Evolutionary conservation across 805 yeast genomes (phyloP), one percentile per base, ranked within the genome.

Genomic region (Yarrowia sp.): DNA sequence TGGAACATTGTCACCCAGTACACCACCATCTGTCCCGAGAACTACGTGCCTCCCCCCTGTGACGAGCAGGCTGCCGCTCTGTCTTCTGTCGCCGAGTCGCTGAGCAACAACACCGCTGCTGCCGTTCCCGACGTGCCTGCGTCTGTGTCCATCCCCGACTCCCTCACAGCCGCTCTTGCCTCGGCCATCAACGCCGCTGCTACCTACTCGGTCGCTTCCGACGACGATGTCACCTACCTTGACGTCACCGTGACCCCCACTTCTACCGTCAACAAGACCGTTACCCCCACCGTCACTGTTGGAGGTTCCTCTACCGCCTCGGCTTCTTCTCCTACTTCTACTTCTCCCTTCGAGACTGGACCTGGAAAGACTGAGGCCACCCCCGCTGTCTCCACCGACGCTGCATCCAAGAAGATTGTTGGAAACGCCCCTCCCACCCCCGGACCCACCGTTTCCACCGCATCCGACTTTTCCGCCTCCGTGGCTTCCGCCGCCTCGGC

Each of bases 401-500:
- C 61, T 42, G 69, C 50, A 3, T 64, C 48, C 41, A 12, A 43
- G n/a, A 66, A 40, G 55, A 40, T 40, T 41, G 61, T 48, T 26
- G 53, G 65, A 22, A 40, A 48, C 43, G 58, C 72, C 2, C 16
- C 70, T 35, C 32, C 68, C 19, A 48, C 49, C 41, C 16, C 70
- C n/a, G 35, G 48, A 8, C 26, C 70, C 55, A 38, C 64, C 36
- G 65, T 41, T 11, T 16, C 70, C 56, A 38, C 50, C 3, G 49
- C 46, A 15, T 40, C 52, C 26, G 42, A 55, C 36, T 26, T 35
- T 8, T 58, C 69, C 2, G 65, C 70, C 22, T 53, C 72, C 40
- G 58, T 70, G 38, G 53, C 73, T 15, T 35, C 73, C 19, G 61
- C 73, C 38, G n/a, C 73, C 32, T 22, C 58, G 12, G 41, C 50